These are phyloP conservation scores for Pseudogymnoascus verrucosus DNA, from an alignment of 2,329 filamentous ascomycete species.

Conservation along the genomic window DNA sequence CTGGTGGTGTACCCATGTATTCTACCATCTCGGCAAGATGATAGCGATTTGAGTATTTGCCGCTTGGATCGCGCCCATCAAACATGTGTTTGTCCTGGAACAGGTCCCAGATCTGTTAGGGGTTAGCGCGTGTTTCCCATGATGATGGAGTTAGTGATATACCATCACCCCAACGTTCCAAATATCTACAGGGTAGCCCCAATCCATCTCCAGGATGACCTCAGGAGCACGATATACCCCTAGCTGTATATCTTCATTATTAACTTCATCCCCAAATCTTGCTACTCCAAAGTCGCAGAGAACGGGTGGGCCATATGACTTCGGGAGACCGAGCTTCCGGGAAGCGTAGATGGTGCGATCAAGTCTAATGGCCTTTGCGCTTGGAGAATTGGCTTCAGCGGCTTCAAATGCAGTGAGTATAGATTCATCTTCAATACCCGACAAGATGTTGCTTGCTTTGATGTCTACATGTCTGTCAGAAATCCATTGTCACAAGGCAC, in stretches of 20 bases:
- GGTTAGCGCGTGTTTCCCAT: conserved; percentile 21
- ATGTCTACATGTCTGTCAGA: conserved; percentile 20
- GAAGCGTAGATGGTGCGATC: conserved; percentile 27
- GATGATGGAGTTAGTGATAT: conserved; percentile 13
- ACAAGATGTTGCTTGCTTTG: conserved; percentile 27
- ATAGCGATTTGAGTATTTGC: conserved; percentile 26
- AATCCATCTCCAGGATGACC: conserved; percentile 17
- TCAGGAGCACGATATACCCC: conserved; percentile 22
- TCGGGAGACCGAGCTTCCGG: conserved; percentile 23
- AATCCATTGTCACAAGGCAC: too few relatives aligned
- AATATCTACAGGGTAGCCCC: conserved; percentile 26
- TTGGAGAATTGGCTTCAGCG: conserved; percentile 23
- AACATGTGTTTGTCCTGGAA: conserved; percentile 14
- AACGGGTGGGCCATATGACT: conserved; percentile 22
- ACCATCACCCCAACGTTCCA: conserved; percentile 32
- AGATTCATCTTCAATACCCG: conserved; percentile 24
- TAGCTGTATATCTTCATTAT: conserved; percentile 19
- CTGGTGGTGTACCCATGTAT: conserved; percentile 33
- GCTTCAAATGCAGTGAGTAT: conserved; percentile 25
- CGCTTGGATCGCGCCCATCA: background rate
- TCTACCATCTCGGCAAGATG: conserved; percentile 37
- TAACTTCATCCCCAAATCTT: conserved; percentile 11
- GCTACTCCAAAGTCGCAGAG: conserved; percentile 27
- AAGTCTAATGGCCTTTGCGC: conserved; percentile 24
- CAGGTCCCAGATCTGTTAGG: conserved; percentile 17